Percentiles rank a stretch among this genome's conserved stretches.
Conservation (phyloP, 345 rosid genomes). For the Crucihimalaya himalaica region DNA sequence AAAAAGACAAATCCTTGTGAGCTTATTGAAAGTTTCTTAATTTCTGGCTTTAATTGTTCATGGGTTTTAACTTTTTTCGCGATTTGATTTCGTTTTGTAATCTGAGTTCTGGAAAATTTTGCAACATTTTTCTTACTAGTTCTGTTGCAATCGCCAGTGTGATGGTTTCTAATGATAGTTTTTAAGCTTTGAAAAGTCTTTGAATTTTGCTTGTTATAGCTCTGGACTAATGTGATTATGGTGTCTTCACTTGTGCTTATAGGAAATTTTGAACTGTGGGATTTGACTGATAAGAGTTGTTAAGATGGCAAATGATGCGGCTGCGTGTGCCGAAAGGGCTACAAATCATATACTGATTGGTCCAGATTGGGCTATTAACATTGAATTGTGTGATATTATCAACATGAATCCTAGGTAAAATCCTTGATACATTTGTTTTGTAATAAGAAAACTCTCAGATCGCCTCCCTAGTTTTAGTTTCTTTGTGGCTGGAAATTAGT, state of each 20-base stretch:
- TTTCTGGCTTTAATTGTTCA: neutral
- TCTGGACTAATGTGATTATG: constrained; percentile 26
- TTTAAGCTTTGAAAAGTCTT: constrained; percentile 1
- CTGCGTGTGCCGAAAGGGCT: constrained; percentile 83
- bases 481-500: neutral
- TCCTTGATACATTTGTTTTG: neutral
- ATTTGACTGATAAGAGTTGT: constrained; percentile 21
- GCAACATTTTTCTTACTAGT: neutral
- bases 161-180: neutral
- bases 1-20: neutral
- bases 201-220: constrained; percentile 9
- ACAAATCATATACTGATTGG: constrained; percentile 77
- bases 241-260: constrained; percentile 15
- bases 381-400: constrained; percentile 88
- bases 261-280: constrained; percentile 29
- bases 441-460: neutral
- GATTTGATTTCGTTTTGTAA: neutral
- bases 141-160: neutral
- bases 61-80: neutral
- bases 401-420: constrained; percentile 83
- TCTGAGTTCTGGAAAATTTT: neutral
- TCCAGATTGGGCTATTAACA: constrained; percentile 94
- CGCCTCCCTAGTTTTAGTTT: constrained; percentile 1
- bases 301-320: constrained; percentile 69
- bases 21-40: neutral